These are phyloP conservation scores for Beauveria pseudobassiana DNA, from an alignment of 2,329 filamentous ascomycete genomes.

Conservation along the genomic window DNA sequence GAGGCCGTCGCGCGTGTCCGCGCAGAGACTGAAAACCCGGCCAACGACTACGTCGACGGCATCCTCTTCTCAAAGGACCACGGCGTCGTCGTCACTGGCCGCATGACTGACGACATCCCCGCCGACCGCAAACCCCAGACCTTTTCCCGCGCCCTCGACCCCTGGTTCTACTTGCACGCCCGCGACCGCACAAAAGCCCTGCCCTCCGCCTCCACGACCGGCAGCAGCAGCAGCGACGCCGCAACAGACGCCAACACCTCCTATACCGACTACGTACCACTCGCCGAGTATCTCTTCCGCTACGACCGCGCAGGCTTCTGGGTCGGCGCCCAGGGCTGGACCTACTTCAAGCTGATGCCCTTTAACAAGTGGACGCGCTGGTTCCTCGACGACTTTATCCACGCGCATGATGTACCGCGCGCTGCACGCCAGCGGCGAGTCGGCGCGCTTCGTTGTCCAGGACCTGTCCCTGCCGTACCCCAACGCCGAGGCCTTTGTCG, in stretches of 20 bases:
- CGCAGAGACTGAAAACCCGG: conserved; percentile 34
- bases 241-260: conserved; percentile 15
- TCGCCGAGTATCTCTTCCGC: conserved; percentile 68
- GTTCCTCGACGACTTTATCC: conserved; percentile 64
- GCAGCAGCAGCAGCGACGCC: not conserved
- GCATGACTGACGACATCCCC: conserved; percentile 47
- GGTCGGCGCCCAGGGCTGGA: conserved; percentile 59
- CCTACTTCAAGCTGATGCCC: conserved; percentile 57
- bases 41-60: conserved; percentile 65
- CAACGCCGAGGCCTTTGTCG: conserved; percentile 44
- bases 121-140: conserved; percentile 38
- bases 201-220: conserved; percentile 15
- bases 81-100: conserved; percentile 60
- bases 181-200: conserved; percentile 33
- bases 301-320: conserved; percentile 72
- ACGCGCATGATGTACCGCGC: conserved; percentile 69
- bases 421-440: conserved; percentile 59
- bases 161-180: conserved; percentile 73
- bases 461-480: conserved; percentile 54
- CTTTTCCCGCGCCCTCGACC: conserved; percentile 53
- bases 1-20: conserved; percentile 42
- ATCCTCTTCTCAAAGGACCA: conserved; percentile 56
- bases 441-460: conserved; percentile 59
- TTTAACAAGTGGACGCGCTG: conserved; percentile 59
- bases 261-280: conserved; percentile 50